Evolutionary conservation across 179 eudicot genomes (phyloP).

Genomic region (Actinidia arguta): DNA sequence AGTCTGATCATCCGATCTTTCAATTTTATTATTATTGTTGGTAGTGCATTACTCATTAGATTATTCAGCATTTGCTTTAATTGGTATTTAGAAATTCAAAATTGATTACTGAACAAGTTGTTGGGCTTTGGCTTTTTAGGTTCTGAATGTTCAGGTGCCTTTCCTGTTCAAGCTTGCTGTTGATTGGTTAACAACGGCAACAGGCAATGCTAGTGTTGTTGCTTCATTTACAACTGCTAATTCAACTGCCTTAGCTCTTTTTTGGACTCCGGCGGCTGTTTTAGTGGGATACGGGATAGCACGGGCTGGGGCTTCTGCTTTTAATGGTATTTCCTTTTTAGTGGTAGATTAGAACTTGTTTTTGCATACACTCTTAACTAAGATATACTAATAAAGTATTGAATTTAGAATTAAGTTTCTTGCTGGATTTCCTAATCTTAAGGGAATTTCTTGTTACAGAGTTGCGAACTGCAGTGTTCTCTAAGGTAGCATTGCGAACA

Average conservation of each 20-base stretch:
- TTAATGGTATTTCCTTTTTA: conserved; percentile 77
- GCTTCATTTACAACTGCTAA: conserved; percentile 83
- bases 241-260: conserved; percentile 74
- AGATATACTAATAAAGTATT: neutral
- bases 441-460: conserved; percentile 49
- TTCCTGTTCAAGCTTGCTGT: conserved; percentile 95
- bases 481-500: conserved; percentile 92
- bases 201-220: conserved; percentile 82
- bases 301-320: conserved; percentile 85
- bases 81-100: conserved; percentile 1
- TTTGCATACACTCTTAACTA: neutral
- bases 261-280: conserved; percentile 94
- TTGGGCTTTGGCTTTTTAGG: conserved; percentile 49
- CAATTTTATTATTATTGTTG: neutral
- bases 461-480: conserved; percentile 94
- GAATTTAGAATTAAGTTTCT: neutral
- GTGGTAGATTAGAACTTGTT: conserved; percentile 34
- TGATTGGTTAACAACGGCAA: conserved; percentile 89
- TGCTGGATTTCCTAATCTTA: conserved; percentile 10
- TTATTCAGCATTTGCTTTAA: neutral
- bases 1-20: neutral
- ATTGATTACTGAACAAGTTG: conserved; percentile 17
- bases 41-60: neutral
- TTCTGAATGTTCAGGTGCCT: conserved; percentile 96
- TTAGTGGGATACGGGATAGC: conserved; percentile 95